These are phyloP conservation scores for Trypanosoma vivax DNA, from an alignment of 208 protist genomes.

Conservation along the genomic window DNA sequence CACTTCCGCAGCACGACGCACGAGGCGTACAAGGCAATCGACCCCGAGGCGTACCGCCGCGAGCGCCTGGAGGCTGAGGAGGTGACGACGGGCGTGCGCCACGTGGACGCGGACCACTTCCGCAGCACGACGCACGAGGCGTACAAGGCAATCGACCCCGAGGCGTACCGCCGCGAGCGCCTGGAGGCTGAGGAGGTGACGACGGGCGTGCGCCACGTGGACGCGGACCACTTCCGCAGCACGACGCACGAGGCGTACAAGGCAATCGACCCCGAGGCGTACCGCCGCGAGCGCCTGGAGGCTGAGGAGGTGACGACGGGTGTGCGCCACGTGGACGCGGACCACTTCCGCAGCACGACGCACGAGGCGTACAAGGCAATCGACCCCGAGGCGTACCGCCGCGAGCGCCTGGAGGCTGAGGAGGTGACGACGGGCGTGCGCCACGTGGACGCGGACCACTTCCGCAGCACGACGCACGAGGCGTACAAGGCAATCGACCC, in stretches of 20 bases:
- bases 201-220: slow-evolving; percentile 9
- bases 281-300: slow-evolving; percentile 15
- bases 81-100: neutral
- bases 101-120: slow-evolving; percentile 40
- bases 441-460: slow-evolving; percentile 1
- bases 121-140: slow-evolving; percentile 38
- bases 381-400: slow-evolving; percentile 33
- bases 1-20: neutral
- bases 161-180: slow-evolving; percentile 30
- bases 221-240: slow-evolving; percentile 58
- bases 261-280: slow-evolving; percentile 30
- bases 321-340: slow-evolving; percentile 22
- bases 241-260: slow-evolving; percentile 37
- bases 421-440: neutral
- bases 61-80: neutral
- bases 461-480: slow-evolving; percentile 3
- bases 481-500: slow-evolving; percentile 1
- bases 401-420: neutral
- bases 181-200: slow-evolving; percentile 1
- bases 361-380: slow-evolving; percentile 25
- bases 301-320: slow-evolving; percentile 4
- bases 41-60: neutral
- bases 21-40: neutral
- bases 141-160: slow-evolving; percentile 31
- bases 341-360: slow-evolving; percentile 55